A percentile compares a stretch with the other conserved stretches of the same genome.
Conservation (phyloP, 495 filamentous ascomycete genomes). For the Aspergillus saccharolyticus region DNA sequence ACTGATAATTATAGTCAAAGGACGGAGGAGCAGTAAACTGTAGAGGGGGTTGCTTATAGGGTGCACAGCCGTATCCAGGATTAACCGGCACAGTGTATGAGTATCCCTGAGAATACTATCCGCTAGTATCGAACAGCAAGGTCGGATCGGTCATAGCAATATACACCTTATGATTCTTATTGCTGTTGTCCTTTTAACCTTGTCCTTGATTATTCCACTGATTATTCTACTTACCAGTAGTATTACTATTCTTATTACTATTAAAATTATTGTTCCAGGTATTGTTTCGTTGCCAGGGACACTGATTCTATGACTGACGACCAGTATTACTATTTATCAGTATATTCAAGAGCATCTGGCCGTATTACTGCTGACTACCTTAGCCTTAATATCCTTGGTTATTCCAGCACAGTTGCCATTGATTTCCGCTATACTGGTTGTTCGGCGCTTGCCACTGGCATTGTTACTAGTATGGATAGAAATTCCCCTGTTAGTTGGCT, state of each 20-base stretch:
- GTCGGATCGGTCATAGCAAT: not conserved
- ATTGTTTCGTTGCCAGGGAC: not conserved
- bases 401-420: not conserved
- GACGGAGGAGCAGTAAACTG: too few relatives aligned
- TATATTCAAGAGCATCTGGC: not conserved
- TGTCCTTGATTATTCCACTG: not conserved
- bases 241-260: not conserved
- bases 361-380: not conserved
- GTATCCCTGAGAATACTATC: not conserved
- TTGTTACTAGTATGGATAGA: not conserved
- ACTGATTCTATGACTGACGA: not conserved
- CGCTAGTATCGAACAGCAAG: not conserved
- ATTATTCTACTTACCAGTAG: not conserved
- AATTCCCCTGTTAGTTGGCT: not conserved
- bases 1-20: too few relatives aligned
- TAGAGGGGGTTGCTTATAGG: not conserved
- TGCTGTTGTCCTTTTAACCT: not conserved
- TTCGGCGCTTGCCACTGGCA: too few relatives aligned
- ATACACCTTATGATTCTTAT: not conserved
- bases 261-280: not conserved
- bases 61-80: too few relatives aligned
- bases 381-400: not conserved
- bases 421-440: too few relatives aligned
- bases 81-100: not conserved
- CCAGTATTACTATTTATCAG: not conserved